Evolutionary conservation across 768 basidiomycete genomes (phyloP), one percentile per base, ranked within the genome.

Genomic region (Cantharellus cinnabarinus): DNA sequence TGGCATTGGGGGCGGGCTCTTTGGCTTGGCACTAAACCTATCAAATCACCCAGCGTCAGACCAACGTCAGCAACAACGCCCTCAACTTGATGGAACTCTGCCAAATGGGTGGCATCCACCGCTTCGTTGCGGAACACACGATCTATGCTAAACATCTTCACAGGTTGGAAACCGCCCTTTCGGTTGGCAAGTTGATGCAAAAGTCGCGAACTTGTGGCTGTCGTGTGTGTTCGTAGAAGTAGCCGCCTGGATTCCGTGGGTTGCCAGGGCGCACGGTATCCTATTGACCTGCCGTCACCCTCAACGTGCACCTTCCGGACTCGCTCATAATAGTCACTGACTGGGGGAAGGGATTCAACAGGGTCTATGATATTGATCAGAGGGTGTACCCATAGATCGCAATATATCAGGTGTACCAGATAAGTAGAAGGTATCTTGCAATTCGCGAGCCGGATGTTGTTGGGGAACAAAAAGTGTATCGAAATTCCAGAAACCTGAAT

Each of bases 11-110:
- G 20, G 20, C 20, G 20, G 20, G 20, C 20, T 29, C 20, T 29
- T 29, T 29, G 20, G 20, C 20, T 29, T 29, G 20, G 20, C 20
- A 29, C 20, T 10, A 10, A 54, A 89, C 91, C 93, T 63, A 99
- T 97, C 61, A 99, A 75, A 68, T 98, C 91, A 15, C 90, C 94
- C 37, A 99, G 74, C 1, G 94, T 98, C 61, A 99, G 72, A 56
- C 82, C 81, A 63, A 82, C 80, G 70, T 99, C 95, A 5, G 95
- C 95, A 37, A 99, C 90, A 52, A 99, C 95, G 56, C 95, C 95
- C 70, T 99, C 95, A n/a, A 99, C 95, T 71, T 99, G 95, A 69
- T 98, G 94, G 76, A 99, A 99, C 71, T 99, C 95, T 3, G 95
- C 95, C 63, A 99, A 67, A 75, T 99, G 95, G 15, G 95, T 99